phyloP scores from a whole-genome alignment of 768 basidiomycete species.

The Nidularia pulvinata region DNA sequence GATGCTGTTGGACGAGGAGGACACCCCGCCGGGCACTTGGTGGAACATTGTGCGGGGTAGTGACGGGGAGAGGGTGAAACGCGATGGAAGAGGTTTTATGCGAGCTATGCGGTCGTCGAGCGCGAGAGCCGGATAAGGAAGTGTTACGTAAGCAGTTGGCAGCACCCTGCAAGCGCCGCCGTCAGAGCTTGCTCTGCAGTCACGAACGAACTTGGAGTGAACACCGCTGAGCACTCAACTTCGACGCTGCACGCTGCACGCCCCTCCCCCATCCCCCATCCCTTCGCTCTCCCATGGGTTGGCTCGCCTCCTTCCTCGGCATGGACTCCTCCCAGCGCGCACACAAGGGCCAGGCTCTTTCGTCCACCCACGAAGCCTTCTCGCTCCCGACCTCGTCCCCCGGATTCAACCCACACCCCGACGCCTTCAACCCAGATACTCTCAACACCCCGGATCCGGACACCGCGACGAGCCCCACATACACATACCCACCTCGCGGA shows the following conservation, averaged over 20 bases:
- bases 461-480: slow-evolving; percentile 45
- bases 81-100: too few relatives aligned
- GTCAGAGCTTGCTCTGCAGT: background rate
- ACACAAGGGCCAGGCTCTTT: slow-evolving; percentile 66
- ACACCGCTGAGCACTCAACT: background rate
- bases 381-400: slow-evolving; percentile 80
- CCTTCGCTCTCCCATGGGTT: slow-evolving; percentile 50
- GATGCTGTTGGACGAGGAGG: background rate
- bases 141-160: background rate
- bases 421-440: slow-evolving; percentile 58
- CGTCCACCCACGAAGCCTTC: slow-evolving; percentile 86
- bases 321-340: slow-evolving; percentile 45
- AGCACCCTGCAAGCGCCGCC: background rate
- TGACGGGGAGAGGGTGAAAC: background rate
- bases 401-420: slow-evolving; percentile 47
- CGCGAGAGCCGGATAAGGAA: background rate
- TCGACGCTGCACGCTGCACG: background rate
- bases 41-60: background rate
- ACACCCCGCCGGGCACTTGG: background rate
- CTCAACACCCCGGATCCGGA: slow-evolving; percentile 49
- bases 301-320: slow-evolving; percentile 70
- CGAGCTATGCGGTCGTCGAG: too few relatives aligned
- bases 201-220: too few relatives aligned
- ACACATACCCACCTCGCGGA: slow-evolving; percentile 78
- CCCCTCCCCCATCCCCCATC: background rate